A percentile compares a stretch with the other conserved stretches of the same genome.
phyloP scores from a whole-genome alignment of 2,329 filamentous ascomycete genomes.

The Pseudocercospora eumusae region DNA sequence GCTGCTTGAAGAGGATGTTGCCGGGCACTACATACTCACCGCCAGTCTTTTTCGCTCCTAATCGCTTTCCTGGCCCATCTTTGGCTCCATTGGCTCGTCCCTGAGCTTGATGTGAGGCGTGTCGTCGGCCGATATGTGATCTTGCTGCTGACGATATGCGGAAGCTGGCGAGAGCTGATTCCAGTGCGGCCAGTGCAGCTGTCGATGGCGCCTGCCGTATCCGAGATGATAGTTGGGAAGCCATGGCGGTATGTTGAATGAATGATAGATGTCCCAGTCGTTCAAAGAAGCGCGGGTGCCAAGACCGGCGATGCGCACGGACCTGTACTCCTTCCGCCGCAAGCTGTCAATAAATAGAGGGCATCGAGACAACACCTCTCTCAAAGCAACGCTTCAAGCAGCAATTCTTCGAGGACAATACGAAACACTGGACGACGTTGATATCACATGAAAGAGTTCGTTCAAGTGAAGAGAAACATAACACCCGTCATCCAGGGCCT shows the following conservation, averaged over 20 bases:
- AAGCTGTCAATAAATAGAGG: constrained; percentile 17
- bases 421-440: not conserved
- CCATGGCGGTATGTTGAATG: constrained; percentile 18
- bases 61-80: constrained; percentile 75
- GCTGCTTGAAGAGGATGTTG: constrained; percentile 97
- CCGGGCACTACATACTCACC: constrained; percentile 93
- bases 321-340: constrained; percentile 7
- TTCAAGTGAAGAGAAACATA: constrained; percentile 9
- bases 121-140: constrained; percentile 40
- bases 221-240: constrained; percentile 17
- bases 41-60: constrained; percentile 90
- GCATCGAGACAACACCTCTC: not conserved
- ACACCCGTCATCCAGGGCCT: constrained; percentile 28
- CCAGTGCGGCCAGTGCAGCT: constrained; percentile 33
- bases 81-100: constrained; percentile 69
- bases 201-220: constrained; percentile 33
- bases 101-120: constrained; percentile 66
- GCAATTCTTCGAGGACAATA: not conserved
- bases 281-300: not conserved
- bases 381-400: not conserved
- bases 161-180: constrained; percentile 37
- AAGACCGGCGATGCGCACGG: constrained; percentile 10
- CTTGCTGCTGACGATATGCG: constrained; percentile 31
- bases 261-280: too few relatives aligned
- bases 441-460: not conserved